Percentiles rank a stretch among this genome's conserved stretches.
These are phyloP conservation scores for Lablab purpureus DNA, from an alignment of 306 rosid species.

Conservation along the genomic window DNA sequence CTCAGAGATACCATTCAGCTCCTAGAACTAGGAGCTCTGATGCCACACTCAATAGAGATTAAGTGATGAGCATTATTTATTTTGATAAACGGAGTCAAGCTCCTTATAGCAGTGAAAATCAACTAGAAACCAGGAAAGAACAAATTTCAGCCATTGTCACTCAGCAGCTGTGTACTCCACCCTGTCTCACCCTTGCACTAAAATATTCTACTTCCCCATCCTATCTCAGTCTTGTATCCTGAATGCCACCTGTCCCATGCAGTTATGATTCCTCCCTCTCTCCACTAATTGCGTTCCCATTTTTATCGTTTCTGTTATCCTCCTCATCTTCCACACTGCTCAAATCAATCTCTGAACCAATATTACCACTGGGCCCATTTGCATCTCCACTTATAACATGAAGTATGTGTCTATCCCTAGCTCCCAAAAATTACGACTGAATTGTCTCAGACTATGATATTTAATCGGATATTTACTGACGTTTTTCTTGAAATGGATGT, in stretches of 20 bases:
- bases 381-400: background rate
- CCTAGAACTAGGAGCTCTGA: background rate
- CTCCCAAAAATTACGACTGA: background rate
- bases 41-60: background rate
- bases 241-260: slow-evolving; percentile 1
- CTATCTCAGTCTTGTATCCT: background rate
- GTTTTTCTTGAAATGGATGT: slow-evolving; percentile 34
- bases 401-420: background rate
- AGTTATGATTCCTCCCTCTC: background rate
- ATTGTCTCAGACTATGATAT: background rate
- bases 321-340: background rate
- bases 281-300: background rate
- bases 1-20: background rate
- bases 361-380: background rate
- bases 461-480: slow-evolving; percentile 21
- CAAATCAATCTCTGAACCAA: background rate
- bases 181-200: background rate
- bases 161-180: background rate
- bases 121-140: background rate
- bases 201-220: background rate
- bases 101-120: background rate
- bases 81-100: background rate
- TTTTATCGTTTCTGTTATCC: background rate
- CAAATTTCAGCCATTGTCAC: background rate
- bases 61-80: background rate